phyloP scores from a whole-genome alignment of 202 grass and related monocot genomes.

The Schoenoplectus tabernaemontani region DNA sequence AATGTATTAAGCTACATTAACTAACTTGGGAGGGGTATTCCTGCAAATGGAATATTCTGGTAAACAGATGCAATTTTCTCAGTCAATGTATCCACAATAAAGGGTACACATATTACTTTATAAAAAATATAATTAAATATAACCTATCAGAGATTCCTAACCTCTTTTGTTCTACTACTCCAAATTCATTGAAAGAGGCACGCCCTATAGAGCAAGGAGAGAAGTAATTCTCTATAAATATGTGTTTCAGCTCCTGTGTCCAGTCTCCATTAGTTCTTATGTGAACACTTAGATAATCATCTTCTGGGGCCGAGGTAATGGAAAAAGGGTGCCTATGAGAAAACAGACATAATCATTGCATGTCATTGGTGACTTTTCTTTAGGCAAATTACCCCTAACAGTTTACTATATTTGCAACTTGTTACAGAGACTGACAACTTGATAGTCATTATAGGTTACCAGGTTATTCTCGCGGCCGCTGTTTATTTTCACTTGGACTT shows the following conservation, averaged over 20 bases:
- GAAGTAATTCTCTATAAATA: constrained; percentile 79
- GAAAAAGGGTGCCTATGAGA: constrained; percentile 90
- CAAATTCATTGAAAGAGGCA: constrained; percentile 55
- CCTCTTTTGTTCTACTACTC: constrained; percentile 61
- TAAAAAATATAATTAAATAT: not conserved
- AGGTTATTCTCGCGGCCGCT: too few species aligned
- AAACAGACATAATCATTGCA: not conserved
- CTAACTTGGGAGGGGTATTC: not conserved
- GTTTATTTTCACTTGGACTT: not conserved
- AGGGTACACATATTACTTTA: not conserved
- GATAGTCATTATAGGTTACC: not conserved
- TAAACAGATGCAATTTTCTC: not conserved
- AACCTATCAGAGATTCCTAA: constrained; percentile 8
- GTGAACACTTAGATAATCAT: constrained; percentile 91
- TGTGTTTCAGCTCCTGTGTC: constrained; percentile 91
- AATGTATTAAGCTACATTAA: not conserved
- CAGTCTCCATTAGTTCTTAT: constrained; percentile 86
- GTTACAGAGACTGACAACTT: not conserved
- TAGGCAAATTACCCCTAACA: not conserved
- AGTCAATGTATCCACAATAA: not conserved
- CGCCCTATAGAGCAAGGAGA: constrained; percentile 43
- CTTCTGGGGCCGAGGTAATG: constrained; percentile 93
- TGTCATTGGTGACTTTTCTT: not conserved
- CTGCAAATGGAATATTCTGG: not conserved
- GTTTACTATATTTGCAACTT: not conserved